Percentiles rank a stretch among this genome's conserved stretches.
phyloP scores from a whole-genome alignment of 305 asterid species.

The Fraxinus nigra region DNA sequence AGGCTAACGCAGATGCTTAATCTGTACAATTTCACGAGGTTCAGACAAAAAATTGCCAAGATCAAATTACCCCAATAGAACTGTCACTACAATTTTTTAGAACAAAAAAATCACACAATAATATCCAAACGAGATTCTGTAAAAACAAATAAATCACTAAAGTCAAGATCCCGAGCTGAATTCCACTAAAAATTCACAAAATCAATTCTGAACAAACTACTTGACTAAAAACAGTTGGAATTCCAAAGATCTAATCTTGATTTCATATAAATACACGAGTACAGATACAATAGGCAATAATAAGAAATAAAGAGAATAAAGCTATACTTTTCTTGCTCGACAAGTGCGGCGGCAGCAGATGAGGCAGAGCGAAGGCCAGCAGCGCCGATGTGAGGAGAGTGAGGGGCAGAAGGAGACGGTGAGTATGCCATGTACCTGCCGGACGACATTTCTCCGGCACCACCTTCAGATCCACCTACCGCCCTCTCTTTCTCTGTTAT shows the following conservation, averaged over 20 bases:
- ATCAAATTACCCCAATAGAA: neutral
- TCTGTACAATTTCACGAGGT: neutral
- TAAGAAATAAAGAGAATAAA: neutral
- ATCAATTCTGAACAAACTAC: conserved; percentile 17
- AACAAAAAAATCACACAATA: neutral
- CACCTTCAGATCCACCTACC: conserved; percentile 21
- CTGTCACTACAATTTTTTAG: neutral
- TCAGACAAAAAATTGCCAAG: neutral
- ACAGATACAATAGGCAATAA: neutral
- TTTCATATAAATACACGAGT: neutral
- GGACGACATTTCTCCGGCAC: conserved; percentile 54
- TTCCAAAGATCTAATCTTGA: conserved; percentile 26
- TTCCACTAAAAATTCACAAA: conserved; percentile 8
- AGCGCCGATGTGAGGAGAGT: conserved; percentile 55
- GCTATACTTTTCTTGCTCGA: conserved; percentile 52
- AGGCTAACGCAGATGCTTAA: neutral
- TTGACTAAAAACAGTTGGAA: neutral
- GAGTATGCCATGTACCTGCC: conserved; percentile 76
- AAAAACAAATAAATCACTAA: neutral
- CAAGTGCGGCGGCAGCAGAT: conserved; percentile 44
- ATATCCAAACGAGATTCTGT: neutral
- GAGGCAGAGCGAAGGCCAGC: conserved; percentile 41
- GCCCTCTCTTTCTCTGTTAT: neutral
- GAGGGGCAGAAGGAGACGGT: conserved; percentile 73
- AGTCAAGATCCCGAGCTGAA: conserved; percentile 4